Evolutionary conservation across 306 rosid genomes (phyloP), one percentile per base, ranked within the genome.

Genomic region (Prunus dulcis): DNA sequence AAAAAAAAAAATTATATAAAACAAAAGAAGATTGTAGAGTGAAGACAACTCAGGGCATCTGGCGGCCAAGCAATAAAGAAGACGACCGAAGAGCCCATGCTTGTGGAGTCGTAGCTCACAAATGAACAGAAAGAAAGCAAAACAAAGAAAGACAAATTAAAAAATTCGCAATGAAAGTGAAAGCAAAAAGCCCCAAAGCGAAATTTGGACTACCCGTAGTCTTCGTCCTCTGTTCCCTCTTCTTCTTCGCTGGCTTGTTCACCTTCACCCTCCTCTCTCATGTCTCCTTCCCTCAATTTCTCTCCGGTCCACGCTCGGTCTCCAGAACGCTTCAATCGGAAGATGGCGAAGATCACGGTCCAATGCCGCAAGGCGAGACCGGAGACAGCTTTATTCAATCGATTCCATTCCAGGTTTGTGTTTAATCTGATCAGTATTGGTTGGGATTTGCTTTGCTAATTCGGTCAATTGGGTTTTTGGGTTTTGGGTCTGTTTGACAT

Each of bases 381-480:
- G 84, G 87, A 13, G 87, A 73, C 10, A 20, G 67, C 27, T 84
- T 23, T 34, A 17, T 77, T 47, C 69, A 28, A 6, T 66, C 79
- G 9, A 80, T 80, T 73, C 84, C 87, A 13, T 77, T 84, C 41
- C 87, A 84, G 87, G 87, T 82, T 4, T 3, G 34, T 47, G 57
- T 17, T 17, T 23, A 23, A 68, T 67, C 55, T n/a, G 52, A 69
- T 70, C 28, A 27, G 0, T 50, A 3, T 67, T 19, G 13, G 5
- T 5, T 52, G n/a, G 9, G 22, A 52, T 18, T n/a, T 28, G 7
- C 34, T 32, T 64, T 11, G 23, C n/a, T 32, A 18, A 32, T 30
- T 64, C 23, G 68, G 10, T 30, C 46, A 32, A 32, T 64, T 17
- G 28, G 20, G 32, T 45, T 71, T n/a, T 15, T 11, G 6, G 65